Conservation (phyloP, 2,329 filamentous ascomycete species). For the Epichloe hybrida region DNA sequence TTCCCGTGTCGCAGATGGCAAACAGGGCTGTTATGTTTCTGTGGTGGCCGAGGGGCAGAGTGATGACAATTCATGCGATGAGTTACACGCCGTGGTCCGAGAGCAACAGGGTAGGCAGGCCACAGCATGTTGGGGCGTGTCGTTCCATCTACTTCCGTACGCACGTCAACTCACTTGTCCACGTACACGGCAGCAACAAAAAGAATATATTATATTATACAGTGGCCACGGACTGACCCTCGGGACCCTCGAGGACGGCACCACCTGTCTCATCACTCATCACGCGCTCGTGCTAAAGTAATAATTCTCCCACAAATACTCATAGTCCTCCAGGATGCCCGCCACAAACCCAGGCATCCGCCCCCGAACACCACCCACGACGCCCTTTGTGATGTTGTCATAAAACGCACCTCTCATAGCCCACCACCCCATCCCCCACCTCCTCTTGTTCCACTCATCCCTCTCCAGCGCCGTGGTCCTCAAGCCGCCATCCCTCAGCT, state of each 20-base stretch:
- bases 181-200: too few relatives aligned
- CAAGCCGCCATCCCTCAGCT: conserved; percentile 61
- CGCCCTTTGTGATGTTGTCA: conserved; percentile 70
- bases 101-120: too few relatives aligned
- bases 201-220: too few relatives aligned
- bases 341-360: conserved; percentile 69
- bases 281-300: conserved; percentile 59
- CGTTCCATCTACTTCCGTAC: too few relatives aligned
- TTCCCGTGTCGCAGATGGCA: too few relatives aligned
- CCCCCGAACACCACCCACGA: conserved; percentile 60
- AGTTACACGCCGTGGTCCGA: too few relatives aligned
- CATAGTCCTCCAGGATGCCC: conserved; percentile 86
- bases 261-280: conserved; percentile 2
- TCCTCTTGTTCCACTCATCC: conserved; percentile 78
- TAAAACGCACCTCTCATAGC: conserved; percentile 93
- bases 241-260: too few relatives aligned
- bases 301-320: conserved; percentile 96
- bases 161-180: too few relatives aligned
- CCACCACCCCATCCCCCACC: conserved; percentile 93
- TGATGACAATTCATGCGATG: too few relatives aligned
- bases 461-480: conserved; percentile 77
- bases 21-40: too few relatives aligned
- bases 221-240: neutral
- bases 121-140: too few relatives aligned
- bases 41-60: too few relatives aligned